Base-by-base conservation (phyloP, 2,329 filamentous ascomycete species). In the Chaetomium sp. region DNA sequence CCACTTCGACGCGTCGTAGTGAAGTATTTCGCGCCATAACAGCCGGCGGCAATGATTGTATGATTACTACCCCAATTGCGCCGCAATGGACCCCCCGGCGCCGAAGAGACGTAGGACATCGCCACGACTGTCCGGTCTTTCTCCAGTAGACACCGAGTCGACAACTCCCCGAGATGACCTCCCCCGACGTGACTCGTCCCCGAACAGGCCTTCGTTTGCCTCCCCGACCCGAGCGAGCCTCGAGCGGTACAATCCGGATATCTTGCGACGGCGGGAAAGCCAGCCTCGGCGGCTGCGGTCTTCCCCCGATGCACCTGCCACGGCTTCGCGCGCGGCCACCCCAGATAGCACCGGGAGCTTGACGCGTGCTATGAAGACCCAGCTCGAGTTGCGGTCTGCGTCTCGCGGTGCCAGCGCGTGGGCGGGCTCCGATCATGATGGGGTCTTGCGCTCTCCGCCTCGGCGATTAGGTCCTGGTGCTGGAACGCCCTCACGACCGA, bases 221-320 rank as follows among this genome's bases (percentile, higher is more conserved):
- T 86, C 84, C n/a, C 84, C 86, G 0, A 87, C 84, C 0, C 82
- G 77, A 65, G 77, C 84, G 10, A 88, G 82, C 63, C 70, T 87
- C 11, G 75, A 82, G 55, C 79, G 80, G 60, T 78, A 80, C 48
- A 80, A 86, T 58, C 81, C 84, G 0, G 77, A 82, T 9, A 73
- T 85, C 6, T 69, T 85, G 37, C 73, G 76, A 60, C 67, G 72
- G 65, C 63, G 72, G 63, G 71, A 66, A 71, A 63, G 62, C 64
- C 70, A 43, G 56, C 69, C 60, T 9, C 56, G 59, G 44, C 49
- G 52, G 36, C 46, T 57, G 43, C 57, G 56, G 12, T 44, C 52
- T 42, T 59, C 62, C 2, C 52, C 57, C 14, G 57, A 57, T 52
- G 53, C 56, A 19, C 46, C 56, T 8, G 52, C 37, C 4, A 33